Conservation (phyloP, 192 early-diverging fungal species). For the Entomortierella chlamydospora region DNA sequence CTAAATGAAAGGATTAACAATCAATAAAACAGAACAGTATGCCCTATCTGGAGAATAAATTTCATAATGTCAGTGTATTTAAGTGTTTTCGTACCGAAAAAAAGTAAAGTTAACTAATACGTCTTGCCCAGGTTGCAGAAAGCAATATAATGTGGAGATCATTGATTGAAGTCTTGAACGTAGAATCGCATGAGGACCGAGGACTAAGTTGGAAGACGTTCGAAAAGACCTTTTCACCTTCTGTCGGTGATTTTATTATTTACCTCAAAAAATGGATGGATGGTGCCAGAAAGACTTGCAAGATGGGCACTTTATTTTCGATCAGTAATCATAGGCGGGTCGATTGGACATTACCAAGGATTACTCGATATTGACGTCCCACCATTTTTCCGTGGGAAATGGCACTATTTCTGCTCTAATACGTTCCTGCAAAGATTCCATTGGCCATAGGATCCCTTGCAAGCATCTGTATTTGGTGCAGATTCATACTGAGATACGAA, state of each 20-base stretch:
- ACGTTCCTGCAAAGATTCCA: too few relatives aligned
- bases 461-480: too few relatives aligned
- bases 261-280: constrained; percentile 9
- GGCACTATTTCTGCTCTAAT: neutral
- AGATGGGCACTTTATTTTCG: constrained; percentile 6
- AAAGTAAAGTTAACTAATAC: too few relatives aligned
- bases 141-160: neutral
- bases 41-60: too few relatives aligned
- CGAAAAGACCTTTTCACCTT: neutral
- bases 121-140: neutral
- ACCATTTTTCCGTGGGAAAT: neutral
- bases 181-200: neutral
- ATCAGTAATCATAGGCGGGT: neutral
- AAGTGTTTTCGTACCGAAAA: too few relatives aligned
- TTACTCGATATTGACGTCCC: neutral
- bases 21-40: too few relatives aligned
- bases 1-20: too few relatives aligned
- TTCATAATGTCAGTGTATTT: too few relatives aligned
- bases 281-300: constrained; percentile 2
- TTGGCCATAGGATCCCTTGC: too few relatives aligned
- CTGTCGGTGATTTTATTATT: neutral
- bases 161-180: neutral
- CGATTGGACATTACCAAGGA: neutral
- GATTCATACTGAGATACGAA: too few relatives aligned
- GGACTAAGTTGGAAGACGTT: constrained; percentile 4